Base-by-base conservation (phyloP, 257 asterid genomes). In the Solanum ahanhuiri region DNA sequence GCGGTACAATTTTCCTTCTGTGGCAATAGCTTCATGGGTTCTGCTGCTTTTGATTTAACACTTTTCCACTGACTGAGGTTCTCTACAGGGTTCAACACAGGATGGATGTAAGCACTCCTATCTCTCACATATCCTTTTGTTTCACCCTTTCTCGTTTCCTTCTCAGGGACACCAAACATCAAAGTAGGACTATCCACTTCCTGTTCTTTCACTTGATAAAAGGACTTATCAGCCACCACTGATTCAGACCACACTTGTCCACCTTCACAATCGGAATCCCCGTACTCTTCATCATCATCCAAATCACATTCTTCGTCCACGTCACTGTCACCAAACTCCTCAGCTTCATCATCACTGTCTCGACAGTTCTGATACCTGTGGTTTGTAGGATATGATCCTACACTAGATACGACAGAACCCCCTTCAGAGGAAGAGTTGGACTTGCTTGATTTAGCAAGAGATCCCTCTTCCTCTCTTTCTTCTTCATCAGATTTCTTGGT, bases 31-130 rank as follows among this genome's bases (percentile, higher is more conserved):
- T 89, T 92, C 89, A 69, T 60, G 4, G 75, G 85, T 37, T 87
- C 72, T 57, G 87, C 85, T 58, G 89, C 93, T 86, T 91, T 93
- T 6, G 96, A 90, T 88, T 94, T 94, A 54, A 88, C 90, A 77
- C 93, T 91, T 91, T 94, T 94, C 99, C 99, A 97, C 89, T 94
- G 99, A 86, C 94, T 85, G 64, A 93, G 91, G 84, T 97, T 97
- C 91, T 94, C 98, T 1, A 97, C 95, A 9, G 99, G 98, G 87
- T 92, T 95, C 87, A 97, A 91, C 90, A 95, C 96, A 20, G 98
- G 93, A 82, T 92, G 94, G 79, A 94, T 88, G 87, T 93, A 90
- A 86, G 87, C 95, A 86, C 96, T 93, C 86, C 97, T 91, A 67
- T 91, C 96, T 90, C 98, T 93, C 37, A 89, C 91, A 89, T 88